Conservation (phyloP, 2,329 filamentous ascomycete genomes). For the Neodidymelliopsis sp. region DNA sequence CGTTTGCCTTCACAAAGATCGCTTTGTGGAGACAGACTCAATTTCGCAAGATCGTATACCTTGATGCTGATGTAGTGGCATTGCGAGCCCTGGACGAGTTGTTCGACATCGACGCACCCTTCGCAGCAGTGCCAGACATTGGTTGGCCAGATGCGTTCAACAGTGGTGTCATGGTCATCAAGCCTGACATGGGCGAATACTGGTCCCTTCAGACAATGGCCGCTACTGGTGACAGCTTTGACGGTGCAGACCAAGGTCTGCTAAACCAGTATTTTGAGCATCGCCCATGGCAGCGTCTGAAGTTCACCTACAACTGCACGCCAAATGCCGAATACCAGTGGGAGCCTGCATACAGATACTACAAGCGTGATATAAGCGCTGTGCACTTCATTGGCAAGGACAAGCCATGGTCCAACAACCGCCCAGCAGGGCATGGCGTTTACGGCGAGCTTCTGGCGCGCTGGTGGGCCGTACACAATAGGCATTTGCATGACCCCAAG, state of each 20-base stretch:
- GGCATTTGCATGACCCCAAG: slow-evolving; percentile 69
- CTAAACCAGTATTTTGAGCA: slow-evolving; percentile 92
- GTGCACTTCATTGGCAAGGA: slow-evolving; percentile 92
- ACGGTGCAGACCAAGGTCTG: slow-evolving; percentile 94
- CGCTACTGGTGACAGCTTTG: slow-evolving; percentile 87
- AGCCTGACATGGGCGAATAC: slow-evolving; percentile 86
- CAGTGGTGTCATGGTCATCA: slow-evolving; percentile 93
- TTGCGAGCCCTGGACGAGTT: slow-evolving; percentile 92
- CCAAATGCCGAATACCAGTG: slow-evolving; percentile 98
- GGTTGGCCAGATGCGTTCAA: slow-evolving; percentile 99
- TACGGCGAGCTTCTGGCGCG: slow-evolving; percentile 84
- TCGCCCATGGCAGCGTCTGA: slow-evolving; percentile 79
- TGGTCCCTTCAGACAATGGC: slow-evolving; percentile 85
- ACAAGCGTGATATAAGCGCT: slow-evolving; percentile 86
- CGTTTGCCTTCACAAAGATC: slow-evolving; percentile 96
- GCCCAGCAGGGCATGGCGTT: slow-evolving; percentile 63
- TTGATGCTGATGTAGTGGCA: slow-evolving; percentile 93
- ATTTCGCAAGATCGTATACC: slow-evolving; percentile 90
- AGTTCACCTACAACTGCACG: slow-evolving; percentile 97
- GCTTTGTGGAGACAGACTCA: slow-evolving; percentile 90
- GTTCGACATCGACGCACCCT: slow-evolving; percentile 69
- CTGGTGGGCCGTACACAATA: slow-evolving; percentile 96
- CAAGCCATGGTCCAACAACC: slow-evolving; percentile 77
- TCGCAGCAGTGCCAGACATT: slow-evolving; percentile 86
- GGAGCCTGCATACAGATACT: slow-evolving; percentile 91